Base-by-base conservation (phyloP, 495 filamentous ascomycete genomes). In the Acidomyces sp. region DNA sequence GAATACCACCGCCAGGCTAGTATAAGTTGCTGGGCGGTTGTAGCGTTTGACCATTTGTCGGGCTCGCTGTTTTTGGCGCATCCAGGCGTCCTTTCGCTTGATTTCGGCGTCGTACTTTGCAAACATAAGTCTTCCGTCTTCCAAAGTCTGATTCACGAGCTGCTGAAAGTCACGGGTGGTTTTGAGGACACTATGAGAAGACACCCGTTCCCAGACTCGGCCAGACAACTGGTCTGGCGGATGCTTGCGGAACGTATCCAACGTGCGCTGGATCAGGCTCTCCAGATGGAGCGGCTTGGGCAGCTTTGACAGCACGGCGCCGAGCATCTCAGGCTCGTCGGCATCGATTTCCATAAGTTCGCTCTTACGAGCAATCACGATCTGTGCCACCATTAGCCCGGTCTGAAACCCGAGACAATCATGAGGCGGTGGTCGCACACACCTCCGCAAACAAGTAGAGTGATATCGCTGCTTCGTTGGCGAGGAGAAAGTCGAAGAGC, bases 251-350 rank as follows among this genome's bases (percentile, higher is more conserved):
- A 80, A 81, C 0, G 95, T 67, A 17, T 48, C 36, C 3, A 71
- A 62, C 11, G 92, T 77, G 20, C 63, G 62, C 13, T 59, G 47
- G 41, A 97, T 81, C 25, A 93, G 66, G 3, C 61, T 64, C 43
- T 97, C 90, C 18, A 97, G 60, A 49, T 94, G 74, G n/a, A 95
- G 68, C 7, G 82, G 77, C 31, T 70, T 71, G 0, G 90, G 90
- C 2, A 97, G 70, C 57, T 92, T 94, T 3, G 81, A 87, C 2
- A 97, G 71, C 4, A 80, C 76, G 33, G 76, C 82, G 59, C 93
- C 85, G 13, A 97, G 71, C 77, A 97, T 93, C 54, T 95, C 92
- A 10, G 85, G 82, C 55, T 97, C 90, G 37, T 93, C 81, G 13
- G 64, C 57, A 0, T 83, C 77, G 10, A 84, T 83, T 22, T 81